Conservation (phyloP, 2,329 filamentous ascomycete species). For the Neonectria hederae region DNA sequence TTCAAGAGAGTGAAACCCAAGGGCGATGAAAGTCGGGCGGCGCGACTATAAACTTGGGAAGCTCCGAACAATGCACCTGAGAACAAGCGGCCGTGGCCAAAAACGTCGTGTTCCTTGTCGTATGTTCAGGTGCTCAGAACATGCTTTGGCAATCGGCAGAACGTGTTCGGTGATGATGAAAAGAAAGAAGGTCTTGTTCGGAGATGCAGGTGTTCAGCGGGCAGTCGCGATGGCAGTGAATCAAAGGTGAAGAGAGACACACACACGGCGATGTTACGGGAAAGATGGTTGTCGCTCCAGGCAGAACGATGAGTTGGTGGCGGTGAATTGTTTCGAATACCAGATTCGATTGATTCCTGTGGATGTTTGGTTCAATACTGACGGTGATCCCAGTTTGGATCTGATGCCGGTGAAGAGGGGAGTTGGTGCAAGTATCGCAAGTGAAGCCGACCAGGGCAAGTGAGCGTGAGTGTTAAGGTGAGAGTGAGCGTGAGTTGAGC, state of each 20-base stretch:
- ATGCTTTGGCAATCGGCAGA: conserved; percentile 20
- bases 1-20: conserved; percentile 23
- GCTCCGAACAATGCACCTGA: conserved; percentile 25
- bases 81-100: conserved; percentile 17
- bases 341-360: conserved; percentile 16
- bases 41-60: conserved; percentile 15
- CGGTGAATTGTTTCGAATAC: conserved; percentile 12
- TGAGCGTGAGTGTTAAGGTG: conserved; percentile 1
- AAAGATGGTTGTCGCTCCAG: conserved; percentile 15
- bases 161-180: conserved; percentile 8
- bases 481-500: background rate
- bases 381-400: conserved; percentile 3
- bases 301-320: conserved; percentile 11
- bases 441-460: conserved; percentile 8
- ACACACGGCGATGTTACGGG: background rate
- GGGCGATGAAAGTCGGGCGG: conserved; percentile 6
- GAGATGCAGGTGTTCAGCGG: background rate
- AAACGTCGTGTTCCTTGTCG: conserved; percentile 33
- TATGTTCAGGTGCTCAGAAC: conserved; percentile 36
- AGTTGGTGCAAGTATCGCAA: conserved; percentile 5
- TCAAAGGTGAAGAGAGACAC: background rate
- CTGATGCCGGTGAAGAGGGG: background rate
- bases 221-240: conserved; percentile 9
- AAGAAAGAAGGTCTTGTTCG: background rate
- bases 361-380: background rate